These are phyloP conservation scores for Penicillium coprophilum DNA, from an alignment of 495 filamentous ascomycete genomes.

Conservation along the genomic window DNA sequence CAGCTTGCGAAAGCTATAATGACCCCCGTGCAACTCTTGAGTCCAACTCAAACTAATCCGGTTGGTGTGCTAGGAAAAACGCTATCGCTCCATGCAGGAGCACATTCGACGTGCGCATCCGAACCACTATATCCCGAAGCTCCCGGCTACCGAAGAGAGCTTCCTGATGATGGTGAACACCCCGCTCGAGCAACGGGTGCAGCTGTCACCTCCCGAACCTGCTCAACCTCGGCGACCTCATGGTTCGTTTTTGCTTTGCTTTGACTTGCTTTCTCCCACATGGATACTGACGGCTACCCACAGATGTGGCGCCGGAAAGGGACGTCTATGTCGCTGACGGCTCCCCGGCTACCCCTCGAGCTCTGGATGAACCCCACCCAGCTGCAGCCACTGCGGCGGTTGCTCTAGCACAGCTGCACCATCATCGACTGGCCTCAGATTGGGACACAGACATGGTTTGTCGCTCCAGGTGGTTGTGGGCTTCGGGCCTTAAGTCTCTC, in stretches of 20 bases:
- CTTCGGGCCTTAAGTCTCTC: background rate
- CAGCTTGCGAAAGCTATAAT: background rate
- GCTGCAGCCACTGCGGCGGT: slow-evolving; percentile 78
- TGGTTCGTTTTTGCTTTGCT: slow-evolving; percentile 27
- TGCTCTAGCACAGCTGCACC: slow-evolving; percentile 83
- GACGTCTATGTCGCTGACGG: slow-evolving; percentile 63
- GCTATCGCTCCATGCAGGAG: slow-evolving; percentile 99
- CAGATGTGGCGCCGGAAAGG: slow-evolving; percentile 45
- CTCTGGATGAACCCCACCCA: slow-evolving; percentile 68
- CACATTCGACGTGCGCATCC: slow-evolving; percentile 97
- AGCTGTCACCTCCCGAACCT: slow-evolving; percentile 57
- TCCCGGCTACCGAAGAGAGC: slow-evolving; percentile 97
- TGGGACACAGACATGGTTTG: slow-evolving; percentile 84
- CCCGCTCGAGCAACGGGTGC: slow-evolving; percentile 70
- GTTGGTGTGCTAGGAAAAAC: slow-evolving; percentile 70
- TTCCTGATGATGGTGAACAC: slow-evolving; percentile 94
- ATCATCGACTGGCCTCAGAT: slow-evolving; percentile 74
- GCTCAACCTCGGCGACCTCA: slow-evolving; percentile 39
- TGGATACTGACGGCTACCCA: slow-evolving; percentile 33
- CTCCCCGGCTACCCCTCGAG: slow-evolving; percentile 68
- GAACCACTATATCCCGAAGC: slow-evolving; percentile 96
- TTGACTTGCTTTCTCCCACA: background rate
- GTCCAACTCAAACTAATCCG: slow-evolving; percentile 25
- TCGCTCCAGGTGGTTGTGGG: slow-evolving; percentile 20
- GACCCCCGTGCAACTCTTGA: slow-evolving; percentile 9